A percentile compares a stretch with the other conserved stretches of the same genome.
Evolutionary conservation across 2,329 filamentous ascomycete species (phyloP).

Genomic region (Phaeomoniella chlamydospora): DNA sequence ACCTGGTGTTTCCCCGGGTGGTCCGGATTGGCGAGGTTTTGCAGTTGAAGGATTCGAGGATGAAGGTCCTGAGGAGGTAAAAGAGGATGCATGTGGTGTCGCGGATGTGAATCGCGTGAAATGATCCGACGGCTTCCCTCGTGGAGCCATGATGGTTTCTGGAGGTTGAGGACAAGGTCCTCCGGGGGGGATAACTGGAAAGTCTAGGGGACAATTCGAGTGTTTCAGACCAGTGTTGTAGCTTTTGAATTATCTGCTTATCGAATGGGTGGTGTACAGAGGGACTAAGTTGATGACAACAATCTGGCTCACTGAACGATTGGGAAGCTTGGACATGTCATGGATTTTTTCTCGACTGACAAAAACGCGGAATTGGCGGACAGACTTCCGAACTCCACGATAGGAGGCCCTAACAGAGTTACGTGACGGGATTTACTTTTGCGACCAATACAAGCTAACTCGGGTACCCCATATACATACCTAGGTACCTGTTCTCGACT

Average conservation of each 20-base stretch:
- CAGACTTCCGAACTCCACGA: not conserved
- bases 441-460: no score
- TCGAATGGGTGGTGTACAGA: no score
- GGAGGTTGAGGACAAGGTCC: not conserved
- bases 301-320: no score
- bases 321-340: not conserved
- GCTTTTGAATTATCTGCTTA: no score
- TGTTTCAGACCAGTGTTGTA: no score
- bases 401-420: no score
- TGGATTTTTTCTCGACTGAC: not conserved
- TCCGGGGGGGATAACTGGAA: no score
- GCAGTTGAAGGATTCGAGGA: constrained; percentile 13
- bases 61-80: constrained; percentile 14
- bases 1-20: constrained; percentile 45
- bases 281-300: no score
- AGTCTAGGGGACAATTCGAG: no score
- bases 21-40: constrained; percentile 9
- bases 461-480: no score
- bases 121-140: constrained; percentile 24
- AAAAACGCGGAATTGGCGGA: not conserved
- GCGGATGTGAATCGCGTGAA: constrained; percentile 35
- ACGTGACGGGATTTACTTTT: no score
- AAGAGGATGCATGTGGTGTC: constrained; percentile 31
- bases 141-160: not conserved
- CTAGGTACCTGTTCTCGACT: no score